Evolutionary conservation across 208 protist species (phyloP), one percentile per base, ranked within the genome.

Genomic region (Crithidia brevicula): DNA sequence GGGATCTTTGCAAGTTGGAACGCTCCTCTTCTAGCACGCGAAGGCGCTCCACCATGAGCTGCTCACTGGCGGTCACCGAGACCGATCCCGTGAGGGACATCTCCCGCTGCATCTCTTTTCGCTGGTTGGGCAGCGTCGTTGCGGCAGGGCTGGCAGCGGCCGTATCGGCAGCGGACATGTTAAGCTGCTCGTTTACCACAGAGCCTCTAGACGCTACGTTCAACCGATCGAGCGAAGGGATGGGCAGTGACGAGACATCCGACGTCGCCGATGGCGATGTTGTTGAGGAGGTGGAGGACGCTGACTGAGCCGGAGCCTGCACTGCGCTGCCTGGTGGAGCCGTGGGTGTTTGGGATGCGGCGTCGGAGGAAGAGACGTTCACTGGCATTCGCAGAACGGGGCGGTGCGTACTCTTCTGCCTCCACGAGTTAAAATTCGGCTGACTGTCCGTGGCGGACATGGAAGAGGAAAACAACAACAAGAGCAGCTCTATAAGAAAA

Each of bases 1-100:
- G 38, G 1, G 33, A 20, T 4, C 31, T 31, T 0, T 30, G 51
- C 8, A 25, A 7, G 1, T 23, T 23, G 1, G 27, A 22, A 25
- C 56, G 66, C 45, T 72, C 56, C 28, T 31, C 65, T 45, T 71
- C 57, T 3, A 59, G 36, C 23, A 64, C 34, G 4, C 38, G 54
- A 31, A 50, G 34, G 2, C 28, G 54, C 45, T 59, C 36, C 11
- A 25, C 45, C 47, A 64, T 22, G 33, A 47, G 33, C 38, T 61
- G 47, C 49, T 73, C 62, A 20, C 28, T 68, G n/a, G 49, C 51
- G 16, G 45, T 63, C 27, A 43, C 34, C 3, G 49, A 40, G 22
- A 46, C 22, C 0, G 60, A 66, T 0, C 28, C 45, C 23, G 58
- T 13, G 3, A 38, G 18, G 0, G 58, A 64, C 18, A 45, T 9